These are phyloP conservation scores for Kazachstania kunashirensis DNA, from an alignment of 805 yeast species.

Conservation along the genomic window DNA sequence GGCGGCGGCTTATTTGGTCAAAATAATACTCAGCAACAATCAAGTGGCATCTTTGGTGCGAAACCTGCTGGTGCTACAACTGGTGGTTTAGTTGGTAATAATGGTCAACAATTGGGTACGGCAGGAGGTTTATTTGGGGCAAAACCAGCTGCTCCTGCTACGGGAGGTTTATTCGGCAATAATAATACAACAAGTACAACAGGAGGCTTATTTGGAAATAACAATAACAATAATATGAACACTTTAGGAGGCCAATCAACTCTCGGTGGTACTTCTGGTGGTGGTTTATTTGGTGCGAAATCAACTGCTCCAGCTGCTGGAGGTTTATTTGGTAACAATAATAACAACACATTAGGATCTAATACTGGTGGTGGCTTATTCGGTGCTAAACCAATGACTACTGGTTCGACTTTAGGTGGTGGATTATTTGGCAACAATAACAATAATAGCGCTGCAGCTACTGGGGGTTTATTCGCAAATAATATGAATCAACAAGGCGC, in stretches of 20 bases:
- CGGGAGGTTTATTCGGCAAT: neutral
- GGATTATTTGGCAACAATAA: conserved; percentile 3
- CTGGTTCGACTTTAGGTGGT: conserved; percentile 6
- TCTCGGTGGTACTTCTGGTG: too few relatives aligned
- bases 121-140: conserved; percentile 20
- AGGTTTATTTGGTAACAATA: conserved; percentile 34
- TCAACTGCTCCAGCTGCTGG: conserved; percentile 28
- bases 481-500: neutral
- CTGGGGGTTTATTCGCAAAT: conserved; percentile 11
- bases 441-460: conserved; percentile 5
- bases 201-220: conserved; percentile 31
- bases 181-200: conserved; percentile 4
- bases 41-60: conserved; percentile 13
- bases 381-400: conserved; percentile 31
- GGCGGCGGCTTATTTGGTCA: conserved; percentile 18
- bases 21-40: conserved; percentile 4
- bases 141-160: conserved; percentile 25
- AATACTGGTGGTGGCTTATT: conserved; percentile 3
- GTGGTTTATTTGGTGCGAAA: conserved; percentile 7
- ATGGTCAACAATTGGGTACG: neutral
- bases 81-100: conserved; percentile 13
- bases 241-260: conserved; percentile 4
- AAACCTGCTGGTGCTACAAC: neutral
- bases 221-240: neutral
- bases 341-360: neutral